A percentile compares a stretch with the other conserved stretches of the same genome.
Evolutionary conservation across 2,329 filamentous ascomycete genomes (phyloP).

Genomic region (Phialophora expanda): DNA sequence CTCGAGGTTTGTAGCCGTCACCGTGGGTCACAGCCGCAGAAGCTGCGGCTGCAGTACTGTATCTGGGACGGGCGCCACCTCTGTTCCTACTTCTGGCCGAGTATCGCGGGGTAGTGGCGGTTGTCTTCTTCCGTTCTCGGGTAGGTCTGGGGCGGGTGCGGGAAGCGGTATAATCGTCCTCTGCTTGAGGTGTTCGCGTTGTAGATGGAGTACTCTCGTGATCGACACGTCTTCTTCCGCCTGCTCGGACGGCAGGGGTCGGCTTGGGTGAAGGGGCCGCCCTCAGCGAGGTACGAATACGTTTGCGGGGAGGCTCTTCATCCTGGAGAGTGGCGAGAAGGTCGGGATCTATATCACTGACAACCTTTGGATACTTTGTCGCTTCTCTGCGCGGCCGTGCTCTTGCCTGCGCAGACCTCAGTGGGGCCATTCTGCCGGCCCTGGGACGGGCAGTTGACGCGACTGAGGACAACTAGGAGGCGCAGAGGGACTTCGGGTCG

Average conservation of each 20-base stretch:
- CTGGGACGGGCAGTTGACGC: slow-evolving; percentile 23
- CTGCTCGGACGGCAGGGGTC: slow-evolving; percentile 82
- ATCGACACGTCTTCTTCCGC: slow-evolving; percentile 83
- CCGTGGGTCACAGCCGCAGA: slow-evolving; percentile 86
- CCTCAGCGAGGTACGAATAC: slow-evolving; percentile 65
- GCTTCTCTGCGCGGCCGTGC: slow-evolving; percentile 42
- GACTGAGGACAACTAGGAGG: slow-evolving; percentile 28
- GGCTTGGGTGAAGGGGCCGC: slow-evolving; percentile 30
- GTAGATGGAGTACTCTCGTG: slow-evolving; percentile 54
- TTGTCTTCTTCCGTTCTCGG: slow-evolving; percentile 31
- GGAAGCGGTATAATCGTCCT: slow-evolving; percentile 54
- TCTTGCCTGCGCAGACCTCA: slow-evolving; percentile 36
- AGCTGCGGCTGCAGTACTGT: slow-evolving; percentile 82
- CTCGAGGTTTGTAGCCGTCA: slow-evolving; percentile 95
- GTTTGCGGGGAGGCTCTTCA: slow-evolving; percentile 70
- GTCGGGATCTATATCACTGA: slow-evolving; percentile 41
- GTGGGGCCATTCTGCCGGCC: slow-evolving; percentile 33
- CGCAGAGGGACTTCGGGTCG: slow-evolving; percentile 24
- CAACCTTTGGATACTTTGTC: slow-evolving; percentile 42
- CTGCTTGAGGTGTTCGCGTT: slow-evolving; percentile 57
- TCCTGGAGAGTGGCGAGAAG: slow-evolving; percentile 40
- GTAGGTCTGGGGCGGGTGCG: slow-evolving; percentile 56
- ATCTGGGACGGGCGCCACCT: slow-evolving; percentile 63
- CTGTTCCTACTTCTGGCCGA: slow-evolving; percentile 37
- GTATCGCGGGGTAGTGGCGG: slow-evolving; percentile 30